phyloP scores from a whole-genome alignment of 2,329 filamentous ascomycete species.

The Proliferodiscus dingleyae region DNA sequence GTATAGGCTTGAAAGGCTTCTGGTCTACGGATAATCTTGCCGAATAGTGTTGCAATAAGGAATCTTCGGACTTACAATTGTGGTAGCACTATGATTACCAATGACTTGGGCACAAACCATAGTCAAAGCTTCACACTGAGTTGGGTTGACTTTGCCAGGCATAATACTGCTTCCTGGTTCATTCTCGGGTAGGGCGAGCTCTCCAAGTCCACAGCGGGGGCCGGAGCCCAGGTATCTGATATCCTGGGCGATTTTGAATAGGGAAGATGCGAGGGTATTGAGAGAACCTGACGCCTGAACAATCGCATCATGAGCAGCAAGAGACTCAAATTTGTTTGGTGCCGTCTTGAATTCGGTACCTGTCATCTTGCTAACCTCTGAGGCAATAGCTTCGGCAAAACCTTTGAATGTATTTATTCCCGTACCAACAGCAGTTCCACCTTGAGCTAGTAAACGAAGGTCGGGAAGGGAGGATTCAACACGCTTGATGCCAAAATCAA shows the following conservation, averaged over 20 bases:
- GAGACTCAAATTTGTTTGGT: conserved; percentile 97
- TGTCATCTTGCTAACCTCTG: conserved; percentile 87
- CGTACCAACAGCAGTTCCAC: conserved; percentile 93
- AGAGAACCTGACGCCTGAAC: conserved; percentile 90
- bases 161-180: conserved; percentile 98
- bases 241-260: conserved; percentile 98
- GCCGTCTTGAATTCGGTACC: conserved; percentile 92
- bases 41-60: too few relatives aligned
- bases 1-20: too few relatives aligned
- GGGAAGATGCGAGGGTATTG: conserved; percentile 85
- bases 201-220: conserved; percentile 90
- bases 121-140: conserved; percentile 94
- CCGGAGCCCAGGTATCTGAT: conserved; percentile 95
- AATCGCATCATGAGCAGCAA: conserved; percentile 92
- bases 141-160: conserved; percentile 99
- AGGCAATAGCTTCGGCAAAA: conserved; percentile 88
- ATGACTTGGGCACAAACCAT: conserved; percentile 98
- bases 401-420: conserved; percentile 97
- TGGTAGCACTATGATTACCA: conserved; percentile 91
- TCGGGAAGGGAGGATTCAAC: conserved; percentile 79
- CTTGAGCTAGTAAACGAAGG: conserved; percentile 83
- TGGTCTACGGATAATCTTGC: too few relatives aligned
- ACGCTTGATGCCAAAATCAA: conserved; percentile 84
- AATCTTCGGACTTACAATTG: conserved; percentile 45
- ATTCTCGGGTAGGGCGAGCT: conserved; percentile 92